Percentiles rank a stretch among this genome's conserved stretches.
Evolutionary conservation across 139 green algal species (phyloP).

Genomic region (Trebouxia sp.): DNA sequence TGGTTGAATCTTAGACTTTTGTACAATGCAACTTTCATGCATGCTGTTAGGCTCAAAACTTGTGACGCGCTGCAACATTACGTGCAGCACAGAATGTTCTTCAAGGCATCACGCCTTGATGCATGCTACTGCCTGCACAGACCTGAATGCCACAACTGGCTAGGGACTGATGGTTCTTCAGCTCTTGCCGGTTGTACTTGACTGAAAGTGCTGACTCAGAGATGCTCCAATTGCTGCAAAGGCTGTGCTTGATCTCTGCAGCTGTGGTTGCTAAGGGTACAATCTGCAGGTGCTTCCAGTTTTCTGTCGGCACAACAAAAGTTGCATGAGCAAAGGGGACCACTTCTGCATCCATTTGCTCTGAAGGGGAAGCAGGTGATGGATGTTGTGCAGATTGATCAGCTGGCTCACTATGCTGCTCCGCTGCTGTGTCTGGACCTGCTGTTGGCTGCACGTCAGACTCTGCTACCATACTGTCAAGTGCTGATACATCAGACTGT

Average conservation of each 20-base stretch:
- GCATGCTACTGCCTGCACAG: background rate
- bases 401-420: background rate
- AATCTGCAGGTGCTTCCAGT: constrained; percentile 21
- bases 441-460: background rate
- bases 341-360: constrained; percentile 13
- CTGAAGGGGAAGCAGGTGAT: background rate
- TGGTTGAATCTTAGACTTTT: too few species aligned
- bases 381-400: background rate
- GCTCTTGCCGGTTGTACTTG: constrained; percentile 4
- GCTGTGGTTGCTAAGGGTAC: constrained; percentile 26
- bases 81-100: too few species aligned
- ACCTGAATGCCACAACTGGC: constrained; percentile 17
- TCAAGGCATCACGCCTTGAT: too few species aligned
- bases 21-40: too few species aligned
- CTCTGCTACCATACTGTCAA: background rate
- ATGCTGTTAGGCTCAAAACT: too few species aligned
- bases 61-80: too few species aligned
- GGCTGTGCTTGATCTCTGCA: constrained; percentile 26
- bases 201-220: constrained; percentile 17
- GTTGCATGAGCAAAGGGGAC: constrained; percentile 5
- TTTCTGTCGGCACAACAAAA: constrained; percentile 17
- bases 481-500: background rate
- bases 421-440: background rate
- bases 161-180: constrained; percentile 23
- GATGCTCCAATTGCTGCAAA: constrained; percentile 27